Evolutionary conservation across 768 basidiomycete species (phyloP), one percentile per base, ranked within the genome.

Genomic region (Hypholoma sublateritium): DNA sequence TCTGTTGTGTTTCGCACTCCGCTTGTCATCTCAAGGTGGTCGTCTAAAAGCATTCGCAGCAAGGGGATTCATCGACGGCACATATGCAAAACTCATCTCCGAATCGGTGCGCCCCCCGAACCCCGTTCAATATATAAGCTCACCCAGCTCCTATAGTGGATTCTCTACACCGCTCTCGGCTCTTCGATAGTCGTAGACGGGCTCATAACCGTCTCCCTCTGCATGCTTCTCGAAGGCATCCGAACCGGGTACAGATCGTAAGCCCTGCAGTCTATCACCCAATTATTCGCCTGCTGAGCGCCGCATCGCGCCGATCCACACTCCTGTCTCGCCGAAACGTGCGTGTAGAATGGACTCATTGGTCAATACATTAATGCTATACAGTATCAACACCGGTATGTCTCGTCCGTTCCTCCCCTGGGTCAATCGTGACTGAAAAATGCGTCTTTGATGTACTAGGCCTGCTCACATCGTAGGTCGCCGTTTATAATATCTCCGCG

Each of bases 321-420:
- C 6, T 39, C 32, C n/a, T 24, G 11, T 19, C 48, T 48, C 12
- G 12, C 9, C 9, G 12, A 13, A 21, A 25, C 12, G 19, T 21
- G 9, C 17, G 1, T 41, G 13, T 41, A 69, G 67, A 34, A 63
- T 65, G 36, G 67, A 66, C 37, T 62, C 65, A 3, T 49, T 69
- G 47, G 62, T 69, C 24, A 63, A 64, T 17, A 65, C 59, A 1
- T 49, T 69, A 22, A 69, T 69, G 62, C 28, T 64, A 3, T 69
- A 66, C 28, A 65, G 61, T 11, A 64, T 69, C 52, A 69, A 69
- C 24, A 67, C 67, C 2, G 59, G 59, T 62, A 44, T 50, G 69
- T 43, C 11, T 19, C 51, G 16, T 22, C 36, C 22, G 43, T 46
- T 17, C 32, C 17, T 50, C 35, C 14, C 19, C 43, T 35, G 6